Conservation (phyloP, 2,329 filamentous ascomycete genomes). For the Aspergillus niger region DNA sequence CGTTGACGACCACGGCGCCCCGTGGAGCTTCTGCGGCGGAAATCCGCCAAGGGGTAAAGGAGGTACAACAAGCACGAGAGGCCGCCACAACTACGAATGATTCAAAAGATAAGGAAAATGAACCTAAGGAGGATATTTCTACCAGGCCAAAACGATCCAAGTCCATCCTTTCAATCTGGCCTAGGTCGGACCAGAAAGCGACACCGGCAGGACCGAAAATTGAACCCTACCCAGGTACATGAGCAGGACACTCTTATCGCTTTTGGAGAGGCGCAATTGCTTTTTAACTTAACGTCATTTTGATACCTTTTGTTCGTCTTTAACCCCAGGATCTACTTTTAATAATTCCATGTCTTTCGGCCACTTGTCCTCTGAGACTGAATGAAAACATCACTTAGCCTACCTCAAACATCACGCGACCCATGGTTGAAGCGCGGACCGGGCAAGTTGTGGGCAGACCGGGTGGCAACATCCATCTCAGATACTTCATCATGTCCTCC, state of each 20-base stretch:
- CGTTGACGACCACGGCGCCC: slow-evolving; percentile 44
- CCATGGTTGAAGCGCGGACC: slow-evolving; percentile 17
- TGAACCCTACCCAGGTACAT: slow-evolving; percentile 42
- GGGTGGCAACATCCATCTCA: slow-evolving; percentile 14
- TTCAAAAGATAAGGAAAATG: slow-evolving; percentile 8
- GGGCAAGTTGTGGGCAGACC: slow-evolving; percentile 13
- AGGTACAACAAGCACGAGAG: slow-evolving; percentile 39
- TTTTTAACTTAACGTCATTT: neutral
- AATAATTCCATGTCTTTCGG: neutral
- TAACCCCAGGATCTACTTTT: neutral
- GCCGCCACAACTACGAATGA: slow-evolving; percentile 16
- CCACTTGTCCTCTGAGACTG: slow-evolving; percentile 11
- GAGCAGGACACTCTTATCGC: slow-evolving; percentile 8
- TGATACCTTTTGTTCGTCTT: slow-evolving; percentile 7
- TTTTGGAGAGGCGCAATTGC: neutral
- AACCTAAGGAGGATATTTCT: slow-evolving; percentile 4
- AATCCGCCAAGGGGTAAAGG: slow-evolving; percentile 43
- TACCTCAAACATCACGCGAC: slow-evolving; percentile 13
- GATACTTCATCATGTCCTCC: neutral
- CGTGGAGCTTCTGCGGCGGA: slow-evolving; percentile 43
- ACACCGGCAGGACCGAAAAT: slow-evolving; percentile 24
- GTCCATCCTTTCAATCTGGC: slow-evolving; percentile 34
- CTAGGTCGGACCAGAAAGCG: slow-evolving; percentile 25
- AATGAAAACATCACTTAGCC: neutral
- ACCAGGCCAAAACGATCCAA: slow-evolving; percentile 33